Evolutionary conservation across 345 rosid species (phyloP).

Genomic region (Arabis alpina): DNA sequence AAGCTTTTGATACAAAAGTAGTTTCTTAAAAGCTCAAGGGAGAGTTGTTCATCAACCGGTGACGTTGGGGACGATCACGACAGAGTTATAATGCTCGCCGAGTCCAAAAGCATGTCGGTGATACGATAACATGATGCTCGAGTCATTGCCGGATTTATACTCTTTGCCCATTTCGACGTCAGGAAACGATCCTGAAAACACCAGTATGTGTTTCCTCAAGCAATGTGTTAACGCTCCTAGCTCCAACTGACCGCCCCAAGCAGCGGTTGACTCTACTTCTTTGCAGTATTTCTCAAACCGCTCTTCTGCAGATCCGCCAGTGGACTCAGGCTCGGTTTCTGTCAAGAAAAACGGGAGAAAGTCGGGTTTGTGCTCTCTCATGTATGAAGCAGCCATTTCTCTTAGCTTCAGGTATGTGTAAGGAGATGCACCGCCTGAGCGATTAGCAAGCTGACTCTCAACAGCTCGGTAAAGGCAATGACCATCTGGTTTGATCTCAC

Average conservation of each 20-base stretch:
- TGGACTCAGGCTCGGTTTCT: conserved; percentile 28
- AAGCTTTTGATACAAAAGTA: conserved; percentile 29
- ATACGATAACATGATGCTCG: conserved; percentile 49
- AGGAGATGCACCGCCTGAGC: conserved; percentile 65
- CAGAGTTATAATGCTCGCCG: conserved; percentile 63
- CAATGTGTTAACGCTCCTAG: conserved; percentile 47
- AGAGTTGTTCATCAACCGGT: conserved; percentile 6
- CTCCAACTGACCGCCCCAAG: conserved; percentile 49
- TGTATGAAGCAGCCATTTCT: conserved; percentile 79
- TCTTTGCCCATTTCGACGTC: conserved; percentile 50
- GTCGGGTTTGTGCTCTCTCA: conserved; percentile 65
- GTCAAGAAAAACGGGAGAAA: conserved; percentile 63
- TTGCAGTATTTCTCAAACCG: conserved; percentile 46
- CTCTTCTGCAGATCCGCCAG: conserved; percentile 25
- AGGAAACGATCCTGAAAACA: conserved; percentile 46
- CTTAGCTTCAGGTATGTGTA: conserved; percentile 68
- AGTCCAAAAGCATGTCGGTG: conserved; percentile 63
- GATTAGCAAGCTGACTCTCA: conserved; percentile 73
- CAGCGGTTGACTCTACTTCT: conserved; percentile 43
- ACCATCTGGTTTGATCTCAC: conserved; percentile 89
- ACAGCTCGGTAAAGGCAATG: conserved; percentile 95
- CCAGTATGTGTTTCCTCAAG: conserved; percentile 43
- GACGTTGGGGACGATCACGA: conserved; percentile 33
- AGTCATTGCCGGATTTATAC: conserved; percentile 33
- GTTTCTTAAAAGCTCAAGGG: conserved; percentile 18